These are phyloP conservation scores for Suillus clintonianus DNA, from an alignment of 768 basidiomycete species.

Conservation along the genomic window DNA sequence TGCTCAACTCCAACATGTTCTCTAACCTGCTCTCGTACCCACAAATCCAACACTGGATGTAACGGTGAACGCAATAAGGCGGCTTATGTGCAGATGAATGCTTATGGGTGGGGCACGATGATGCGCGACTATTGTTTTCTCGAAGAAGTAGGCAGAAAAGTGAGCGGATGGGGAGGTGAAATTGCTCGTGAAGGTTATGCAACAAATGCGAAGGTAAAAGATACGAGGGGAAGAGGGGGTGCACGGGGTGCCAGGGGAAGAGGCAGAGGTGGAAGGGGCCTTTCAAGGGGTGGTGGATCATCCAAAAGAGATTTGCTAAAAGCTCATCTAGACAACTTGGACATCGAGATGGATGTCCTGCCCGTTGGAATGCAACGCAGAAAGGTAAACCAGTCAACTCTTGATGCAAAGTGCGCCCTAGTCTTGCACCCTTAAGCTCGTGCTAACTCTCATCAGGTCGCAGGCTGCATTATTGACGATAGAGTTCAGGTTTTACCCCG, in stretches of 20 bases:
- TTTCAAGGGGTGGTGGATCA: slow-evolving; percentile 23
- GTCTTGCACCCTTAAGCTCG: slow-evolving; percentile 11
- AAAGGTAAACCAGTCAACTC: slow-evolving; percentile 77
- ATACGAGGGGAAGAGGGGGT: slow-evolving; percentile 19
- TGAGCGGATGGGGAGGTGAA: slow-evolving; percentile 72
- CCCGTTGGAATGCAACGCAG: slow-evolving; percentile 82
- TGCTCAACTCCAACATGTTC: slow-evolving; percentile 77
- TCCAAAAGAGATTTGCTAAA: slow-evolving; percentile 68
- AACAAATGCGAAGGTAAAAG: slow-evolving; percentile 25
- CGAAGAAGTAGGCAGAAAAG: slow-evolving; percentile 78
- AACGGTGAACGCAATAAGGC: slow-evolving; percentile 74
- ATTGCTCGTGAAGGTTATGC: slow-evolving; percentile 64
- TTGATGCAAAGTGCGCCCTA: slow-evolving; percentile 72
- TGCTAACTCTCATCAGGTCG: slow-evolving; percentile 47
- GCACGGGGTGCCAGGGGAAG: slow-evolving; percentile 23
- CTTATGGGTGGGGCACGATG: slow-evolving; percentile 84
- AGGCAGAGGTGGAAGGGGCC: slow-evolving; percentile 30
- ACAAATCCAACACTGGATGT: slow-evolving; percentile 65
- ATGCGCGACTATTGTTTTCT: slow-evolving; percentile 88
- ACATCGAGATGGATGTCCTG: slow-evolving; percentile 76
- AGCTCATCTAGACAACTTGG: slow-evolving; percentile 63
- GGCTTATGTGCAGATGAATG: slow-evolving; percentile 77
- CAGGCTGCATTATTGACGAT: slow-evolving; percentile 69
- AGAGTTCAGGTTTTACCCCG: slow-evolving; percentile 68
- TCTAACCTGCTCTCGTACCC: slow-evolving; percentile 61